Conservation (phyloP, 208 protist genomes). For the Paratrypanosoma confusum region DNA sequence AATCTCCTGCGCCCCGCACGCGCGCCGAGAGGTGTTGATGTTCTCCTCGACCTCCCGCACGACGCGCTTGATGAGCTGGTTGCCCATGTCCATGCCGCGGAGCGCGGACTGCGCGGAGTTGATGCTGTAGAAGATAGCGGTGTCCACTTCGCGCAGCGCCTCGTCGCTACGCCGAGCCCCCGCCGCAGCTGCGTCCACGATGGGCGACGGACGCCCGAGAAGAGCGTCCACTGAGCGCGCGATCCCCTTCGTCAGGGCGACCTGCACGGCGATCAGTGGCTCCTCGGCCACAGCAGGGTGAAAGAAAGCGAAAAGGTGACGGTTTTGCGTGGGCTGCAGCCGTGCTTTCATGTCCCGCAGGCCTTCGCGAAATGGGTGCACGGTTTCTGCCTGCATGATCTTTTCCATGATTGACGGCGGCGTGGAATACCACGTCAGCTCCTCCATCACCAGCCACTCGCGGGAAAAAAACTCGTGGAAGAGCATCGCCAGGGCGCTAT, state of each 20-base stretch:
- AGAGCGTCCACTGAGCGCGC: slow-evolving; percentile 44
- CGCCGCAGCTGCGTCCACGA: slow-evolving; percentile 13
- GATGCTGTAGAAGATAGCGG: slow-evolving; percentile 85
- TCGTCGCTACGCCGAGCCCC: neutral
- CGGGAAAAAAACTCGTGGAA: slow-evolving; percentile 72
- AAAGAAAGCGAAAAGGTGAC: slow-evolving; percentile 74
- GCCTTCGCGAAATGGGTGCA: slow-evolving; percentile 56
- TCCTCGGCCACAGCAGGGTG: slow-evolving; percentile 72
- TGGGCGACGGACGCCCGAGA: slow-evolving; percentile 34
- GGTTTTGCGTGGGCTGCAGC: slow-evolving; percentile 44
- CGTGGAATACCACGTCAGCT: slow-evolving; percentile 70
- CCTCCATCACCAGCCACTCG: slow-evolving; percentile 76
- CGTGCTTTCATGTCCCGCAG: slow-evolving; percentile 59
- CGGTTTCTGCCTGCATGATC: slow-evolving; percentile 54
- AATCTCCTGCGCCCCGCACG: slow-evolving; percentile 26
- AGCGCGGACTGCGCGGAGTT: slow-evolving; percentile 66
- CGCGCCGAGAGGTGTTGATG: slow-evolving; percentile 38
- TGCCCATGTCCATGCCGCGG: slow-evolving; percentile 76
- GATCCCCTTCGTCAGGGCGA: slow-evolving; percentile 58
- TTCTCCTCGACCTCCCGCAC: slow-evolving; percentile 61
- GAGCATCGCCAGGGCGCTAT: slow-evolving; percentile 36
- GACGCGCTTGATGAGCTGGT: slow-evolving; percentile 79
- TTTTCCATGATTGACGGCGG: slow-evolving; percentile 61
- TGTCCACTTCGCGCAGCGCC: slow-evolving; percentile 40
- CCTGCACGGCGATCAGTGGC: slow-evolving; percentile 77